Base-by-base conservation (phyloP, 257 asterid genomes). In the Solanum paucissectum region DNA sequence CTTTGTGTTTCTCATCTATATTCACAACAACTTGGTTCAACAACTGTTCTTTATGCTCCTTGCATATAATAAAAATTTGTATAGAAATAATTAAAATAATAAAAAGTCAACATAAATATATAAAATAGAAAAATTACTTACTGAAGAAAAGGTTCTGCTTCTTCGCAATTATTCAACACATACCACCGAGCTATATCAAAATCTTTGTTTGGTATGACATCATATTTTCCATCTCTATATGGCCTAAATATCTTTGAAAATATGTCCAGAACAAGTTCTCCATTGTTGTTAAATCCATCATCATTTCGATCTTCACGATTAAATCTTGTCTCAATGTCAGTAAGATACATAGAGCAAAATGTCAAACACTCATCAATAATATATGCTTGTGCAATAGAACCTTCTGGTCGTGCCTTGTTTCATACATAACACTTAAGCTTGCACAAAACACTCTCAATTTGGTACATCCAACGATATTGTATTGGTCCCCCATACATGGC, bases 381-480 rank as follows among this genome's bases (percentile, higher is more conserved):
- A 60, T 21, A 7, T 2, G 2, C 12, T 60, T 58, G 27, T 21
- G 25, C 12, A 58, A 58, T 7, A 21, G 11, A 60, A 23, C 68
- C 12, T 60, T 60, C 2, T 7, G 13, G 68, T 0, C 68, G 3
- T 58, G 62, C 9, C 69, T 60, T 60, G 69, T 60, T 60, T 60
- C 69, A 2, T n/a, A 60, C 29, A 60, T 60, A 60, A 60, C 13
- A 1, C 69, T 60, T 60, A 60, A 60, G 69, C 29, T 23, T 60
- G 69, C 69, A 23, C 69, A 21, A 60, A 3, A 73, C 71, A 69
- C 88, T 84, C 60, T 84, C 86, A 33, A 88, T 55, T 71, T 84
- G 62, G 58, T 88, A 88, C 90, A 88, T 88, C 88, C 79, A 72
- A n/a, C 60, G 38, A 83, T 25, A 55, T 55, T 84, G 73, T 11